These are phyloP conservation scores for Ulota crispa DNA, from an alignment of 225 moss, liverwort and hornwort genomes.

Conservation along the genomic window DNA sequence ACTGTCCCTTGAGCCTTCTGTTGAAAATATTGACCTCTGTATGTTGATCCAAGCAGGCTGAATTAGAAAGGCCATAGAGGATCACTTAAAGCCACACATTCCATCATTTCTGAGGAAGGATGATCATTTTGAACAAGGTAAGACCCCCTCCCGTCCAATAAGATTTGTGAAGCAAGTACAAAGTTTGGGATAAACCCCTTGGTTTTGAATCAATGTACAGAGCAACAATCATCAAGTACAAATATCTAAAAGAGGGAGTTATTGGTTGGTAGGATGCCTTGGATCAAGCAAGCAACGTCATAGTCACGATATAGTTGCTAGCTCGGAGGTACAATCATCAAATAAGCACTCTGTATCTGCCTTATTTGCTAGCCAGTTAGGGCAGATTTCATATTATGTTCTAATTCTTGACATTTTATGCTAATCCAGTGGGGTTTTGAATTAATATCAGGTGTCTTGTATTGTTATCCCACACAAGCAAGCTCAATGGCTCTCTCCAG, in stretches of 20 bases:
- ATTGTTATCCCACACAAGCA: constrained; percentile 55
- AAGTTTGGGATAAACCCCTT: not conserved
- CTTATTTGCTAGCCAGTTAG: not conserved
- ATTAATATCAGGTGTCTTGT: constrained; percentile 50
- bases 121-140: constrained; percentile 77
- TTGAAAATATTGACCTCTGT: not conserved
- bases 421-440: not conserved
- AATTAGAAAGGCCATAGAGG: constrained; percentile 10
- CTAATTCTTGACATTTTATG: not conserved
- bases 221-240: constrained; percentile 7
- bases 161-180: not conserved
- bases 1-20: not conserved
- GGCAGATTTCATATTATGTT: not conserved
- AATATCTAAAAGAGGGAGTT: constrained; percentile 5
- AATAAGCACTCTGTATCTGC: not conserved
- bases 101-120: constrained; percentile 41
- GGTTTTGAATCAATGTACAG: not conserved
- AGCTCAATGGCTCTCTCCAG: constrained; percentile 43
- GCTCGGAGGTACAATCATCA: constrained; percentile 38
- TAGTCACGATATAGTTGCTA: constrained; percentile 49
- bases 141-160: constrained; percentile 1
- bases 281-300: constrained; percentile 39
- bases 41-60: constrained; percentile 28
- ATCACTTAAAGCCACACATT: not conserved
- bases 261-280: constrained; percentile 44